Percentiles rank a stretch among this genome's conserved stretches.
phyloP scores from a whole-genome alignment of 2,329 filamentous ascomycete genomes.

The Calonectria naviculata region DNA sequence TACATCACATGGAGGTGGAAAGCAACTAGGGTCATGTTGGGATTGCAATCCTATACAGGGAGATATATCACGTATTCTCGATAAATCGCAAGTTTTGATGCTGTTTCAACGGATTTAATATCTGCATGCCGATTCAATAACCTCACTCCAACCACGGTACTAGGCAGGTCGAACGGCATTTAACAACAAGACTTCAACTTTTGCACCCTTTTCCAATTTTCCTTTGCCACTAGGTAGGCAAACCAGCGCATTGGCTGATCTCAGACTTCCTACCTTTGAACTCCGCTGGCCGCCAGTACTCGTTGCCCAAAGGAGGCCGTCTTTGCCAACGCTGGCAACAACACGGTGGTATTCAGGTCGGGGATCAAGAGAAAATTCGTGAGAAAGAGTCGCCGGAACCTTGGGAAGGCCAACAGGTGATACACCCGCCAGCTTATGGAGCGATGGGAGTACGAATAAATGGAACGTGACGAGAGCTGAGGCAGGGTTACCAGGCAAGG shows the following conservation, averaged over 20 bases:
- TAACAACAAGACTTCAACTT: constrained; percentile 85
- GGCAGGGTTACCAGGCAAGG: constrained; percentile 92
- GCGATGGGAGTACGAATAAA: constrained; percentile 88
- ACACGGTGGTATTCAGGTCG: constrained; percentile 93
- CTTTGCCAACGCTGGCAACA: constrained; percentile 71
- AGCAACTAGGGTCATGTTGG: constrained; percentile 41
- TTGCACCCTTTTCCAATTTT: constrained; percentile 74
- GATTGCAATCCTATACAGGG: constrained; percentile 29
- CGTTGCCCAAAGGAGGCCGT: constrained; percentile 77
- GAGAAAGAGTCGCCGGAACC: constrained; percentile 76
- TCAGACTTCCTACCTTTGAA: constrained; percentile 88
- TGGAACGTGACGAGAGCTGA: constrained; percentile 94
- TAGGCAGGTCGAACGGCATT: constrained; percentile 53
- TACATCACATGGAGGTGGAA: constrained; percentile 46
- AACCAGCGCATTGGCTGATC: constrained; percentile 87
- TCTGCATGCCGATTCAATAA: background rate
- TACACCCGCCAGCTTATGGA: constrained; percentile 82
- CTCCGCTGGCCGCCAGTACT: constrained; percentile 94
- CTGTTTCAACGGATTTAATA: constrained; percentile 9
- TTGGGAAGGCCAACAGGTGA: constrained; percentile 75
- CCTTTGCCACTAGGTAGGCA: constrained; percentile 76
- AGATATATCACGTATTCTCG: constrained; percentile 31
- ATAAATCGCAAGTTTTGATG: constrained; percentile 32
- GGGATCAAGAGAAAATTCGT: constrained; percentile 81
- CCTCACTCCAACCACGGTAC: background rate